phyloP scores from a whole-genome alignment of 1,139 yeast genomes.

The Sugiyamaella neomexicana region DNA sequence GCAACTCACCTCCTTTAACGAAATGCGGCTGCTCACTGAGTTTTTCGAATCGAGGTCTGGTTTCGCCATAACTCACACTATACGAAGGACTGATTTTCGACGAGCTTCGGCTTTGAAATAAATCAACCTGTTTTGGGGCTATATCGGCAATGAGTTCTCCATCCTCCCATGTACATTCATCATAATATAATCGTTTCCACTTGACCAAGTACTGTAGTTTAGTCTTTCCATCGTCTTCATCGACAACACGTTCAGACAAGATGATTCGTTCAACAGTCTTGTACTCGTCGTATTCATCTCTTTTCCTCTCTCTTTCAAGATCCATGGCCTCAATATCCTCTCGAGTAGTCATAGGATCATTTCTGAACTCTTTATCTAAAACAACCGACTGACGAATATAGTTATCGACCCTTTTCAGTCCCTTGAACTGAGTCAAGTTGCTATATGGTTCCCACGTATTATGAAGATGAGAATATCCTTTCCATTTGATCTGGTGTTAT shows the following conservation, averaged over 20 bases:
- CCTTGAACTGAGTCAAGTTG: conserved; percentile 57
- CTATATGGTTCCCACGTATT: conserved; percentile 89
- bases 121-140: conserved; percentile 82
- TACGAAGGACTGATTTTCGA: conserved; percentile 83
- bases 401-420: conserved; percentile 84
- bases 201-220: conserved; percentile 81
- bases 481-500: conserved; percentile 70
- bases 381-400: conserved; percentile 78
- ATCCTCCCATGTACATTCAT: conserved; percentile 96
- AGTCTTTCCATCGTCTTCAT: conserved; percentile 55
- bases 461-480: conserved; percentile 83
- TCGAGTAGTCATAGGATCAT: conserved; percentile 75
- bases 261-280: conserved; percentile 88
- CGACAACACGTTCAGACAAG: conserved; percentile 70
- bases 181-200: conserved; percentile 92
- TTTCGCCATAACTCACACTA: conserved; percentile 72
- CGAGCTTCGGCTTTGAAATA: conserved; percentile 75
- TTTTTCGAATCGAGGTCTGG: conserved; percentile 88
- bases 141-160: conserved; percentile 82
- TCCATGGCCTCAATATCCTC: conserved; percentile 95
- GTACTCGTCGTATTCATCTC: conserved; percentile 82
- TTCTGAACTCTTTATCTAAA: conserved; percentile 70
- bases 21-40: conserved; percentile 82
- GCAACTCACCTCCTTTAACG: conserved; percentile 85
- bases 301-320: conserved; percentile 77